These are phyloP conservation scores for Mallotus nudiflorus DNA, from an alignment of 345 rosid genomes.

Conservation along the genomic window DNA sequence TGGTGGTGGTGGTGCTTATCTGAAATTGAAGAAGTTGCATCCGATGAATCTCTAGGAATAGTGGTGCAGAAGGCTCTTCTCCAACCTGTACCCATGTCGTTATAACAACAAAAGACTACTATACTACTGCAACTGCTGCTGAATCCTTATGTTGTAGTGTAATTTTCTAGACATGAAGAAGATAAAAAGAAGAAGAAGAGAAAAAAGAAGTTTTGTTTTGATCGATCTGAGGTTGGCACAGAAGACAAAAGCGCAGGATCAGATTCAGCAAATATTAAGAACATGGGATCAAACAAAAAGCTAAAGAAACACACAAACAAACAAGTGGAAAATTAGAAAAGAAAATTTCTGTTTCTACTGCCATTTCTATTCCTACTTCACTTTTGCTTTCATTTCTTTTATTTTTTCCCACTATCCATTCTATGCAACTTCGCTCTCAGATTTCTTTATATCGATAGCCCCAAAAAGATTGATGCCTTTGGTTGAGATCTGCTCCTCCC, in stretches of 20 bases:
- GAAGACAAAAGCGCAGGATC: conserved; percentile 49
- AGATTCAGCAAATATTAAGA: conserved; percentile 19
- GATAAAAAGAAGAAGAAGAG: conserved; percentile 7
- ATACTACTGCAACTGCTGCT: too few relatives aligned
- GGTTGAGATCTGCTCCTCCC: conserved; percentile 30
- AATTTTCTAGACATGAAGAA: not conserved
- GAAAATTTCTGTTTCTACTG: not conserved
- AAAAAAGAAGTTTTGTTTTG: conserved; percentile 30
- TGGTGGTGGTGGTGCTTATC: conserved; percentile 46
- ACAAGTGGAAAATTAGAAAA: conserved; percentile 8
- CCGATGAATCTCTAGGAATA: conserved; percentile 57
- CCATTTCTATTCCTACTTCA: not conserved
- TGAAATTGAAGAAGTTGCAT: conserved; percentile 21
- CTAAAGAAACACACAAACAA: conserved; percentile 27
- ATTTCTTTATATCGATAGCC: conserved; percentile 17
- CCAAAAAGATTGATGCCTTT: conserved; percentile 27
- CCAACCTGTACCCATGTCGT: conserved; percentile 88
- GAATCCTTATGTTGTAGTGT: too few relatives aligned
- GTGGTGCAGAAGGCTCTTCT: conserved; percentile 95
- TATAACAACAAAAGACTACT: too few relatives aligned
- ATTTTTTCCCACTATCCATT: not conserved
- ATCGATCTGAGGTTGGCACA: conserved; percentile 35
- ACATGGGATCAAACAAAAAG: conserved; percentile 39
- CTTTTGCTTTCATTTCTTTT: not conserved
- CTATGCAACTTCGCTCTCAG: not conserved